Conservation (phyloP, 2,329 filamentous ascomycete genomes). For the Neospermospora avenae region DNA sequence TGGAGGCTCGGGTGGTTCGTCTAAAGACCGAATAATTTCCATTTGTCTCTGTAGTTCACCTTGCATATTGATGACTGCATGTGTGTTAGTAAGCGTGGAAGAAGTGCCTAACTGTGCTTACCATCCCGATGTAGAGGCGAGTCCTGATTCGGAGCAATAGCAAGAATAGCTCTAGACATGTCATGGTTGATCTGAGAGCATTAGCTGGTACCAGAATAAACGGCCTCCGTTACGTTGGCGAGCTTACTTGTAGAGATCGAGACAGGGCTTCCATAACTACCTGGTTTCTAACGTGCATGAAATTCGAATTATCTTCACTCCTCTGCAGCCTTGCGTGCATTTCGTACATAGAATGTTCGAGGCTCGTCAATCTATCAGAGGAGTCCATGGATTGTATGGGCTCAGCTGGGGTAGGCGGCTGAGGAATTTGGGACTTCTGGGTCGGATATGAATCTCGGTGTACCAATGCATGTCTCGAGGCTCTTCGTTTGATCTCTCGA, state of each 20-base stretch:
- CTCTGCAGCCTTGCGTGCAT: conserved; percentile 72
- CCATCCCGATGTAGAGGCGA: conserved; percentile 77
- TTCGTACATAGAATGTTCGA: conserved; percentile 84
- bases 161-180: conserved; percentile 70
- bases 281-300: conserved; percentile 78
- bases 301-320: conserved; percentile 78
- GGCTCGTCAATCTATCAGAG: conserved; percentile 68
- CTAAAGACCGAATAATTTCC: conserved; percentile 53
- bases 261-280: conserved; percentile 76
- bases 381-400: conserved; percentile 70
- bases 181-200: conserved; percentile 74
- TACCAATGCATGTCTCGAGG: conserved; percentile 88
- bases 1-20: conserved; percentile 65
- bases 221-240: not conserved
- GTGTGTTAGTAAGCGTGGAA: conserved; percentile 26
- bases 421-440: conserved; percentile 70
- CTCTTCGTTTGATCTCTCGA: conserved; percentile 91
- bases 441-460: conserved; percentile 85
- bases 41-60: conserved; percentile 59
- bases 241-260: conserved; percentile 62
- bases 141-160: conserved; percentile 71
- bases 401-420: conserved; percentile 82
- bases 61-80: conserved; percentile 54
- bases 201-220: not conserved
- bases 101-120: conserved; percentile 43